phyloP scores from a whole-genome alignment of 2,329 filamentous ascomycete genomes.

The Trichocomaceae sp. region DNA sequence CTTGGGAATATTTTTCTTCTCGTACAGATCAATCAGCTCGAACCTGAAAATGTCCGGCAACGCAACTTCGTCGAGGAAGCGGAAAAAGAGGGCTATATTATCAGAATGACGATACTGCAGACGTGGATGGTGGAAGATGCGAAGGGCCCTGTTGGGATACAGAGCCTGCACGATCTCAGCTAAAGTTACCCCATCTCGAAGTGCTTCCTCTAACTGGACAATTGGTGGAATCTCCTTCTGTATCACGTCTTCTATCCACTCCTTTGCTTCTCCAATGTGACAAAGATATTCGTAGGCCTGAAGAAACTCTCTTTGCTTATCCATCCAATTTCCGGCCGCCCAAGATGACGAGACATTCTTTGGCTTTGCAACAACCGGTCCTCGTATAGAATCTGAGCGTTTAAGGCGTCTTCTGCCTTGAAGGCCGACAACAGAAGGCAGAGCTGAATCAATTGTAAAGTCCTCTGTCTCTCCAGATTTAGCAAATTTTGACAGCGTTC shows the following conservation, averaged over 20 bases:
- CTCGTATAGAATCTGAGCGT: conserved; percentile 52
- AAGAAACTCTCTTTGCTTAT: conserved; percentile 91
- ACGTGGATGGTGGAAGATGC: conserved; percentile 78
- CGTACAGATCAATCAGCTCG: conserved; percentile 93
- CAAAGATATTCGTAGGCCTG: conserved; percentile 98
- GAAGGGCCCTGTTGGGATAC: conserved; percentile 65
- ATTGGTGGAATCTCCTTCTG: conserved; percentile 82
- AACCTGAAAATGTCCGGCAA: conserved; percentile 94
- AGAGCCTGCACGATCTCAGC: conserved; percentile 90
- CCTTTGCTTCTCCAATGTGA: conserved; percentile 96
- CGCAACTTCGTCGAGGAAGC: conserved; percentile 83
- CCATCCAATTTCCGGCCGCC: conserved; percentile 93
- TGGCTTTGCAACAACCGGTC: conserved; percentile 40
- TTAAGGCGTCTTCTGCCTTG: conserved; percentile 79
- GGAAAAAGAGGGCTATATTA: conserved; percentile 95
- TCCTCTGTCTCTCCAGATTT: conserved; percentile 69
- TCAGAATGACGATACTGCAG: conserved; percentile 94
- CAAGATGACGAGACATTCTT: conserved; percentile 52
- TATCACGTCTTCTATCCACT: conserved; percentile 95
- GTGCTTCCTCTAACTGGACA: conserved; percentile 83
- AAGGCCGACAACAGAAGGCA: conserved; percentile 81
- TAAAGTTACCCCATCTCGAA: conserved; percentile 87
- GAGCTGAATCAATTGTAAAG: conserved; percentile 68
- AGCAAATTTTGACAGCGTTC: conserved; percentile 76
- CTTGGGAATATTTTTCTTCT: conserved; percentile 99